phyloP scores from a whole-genome alignment of 2,329 filamentous ascomycete genomes.

The Epichloe gansuensis region DNA sequence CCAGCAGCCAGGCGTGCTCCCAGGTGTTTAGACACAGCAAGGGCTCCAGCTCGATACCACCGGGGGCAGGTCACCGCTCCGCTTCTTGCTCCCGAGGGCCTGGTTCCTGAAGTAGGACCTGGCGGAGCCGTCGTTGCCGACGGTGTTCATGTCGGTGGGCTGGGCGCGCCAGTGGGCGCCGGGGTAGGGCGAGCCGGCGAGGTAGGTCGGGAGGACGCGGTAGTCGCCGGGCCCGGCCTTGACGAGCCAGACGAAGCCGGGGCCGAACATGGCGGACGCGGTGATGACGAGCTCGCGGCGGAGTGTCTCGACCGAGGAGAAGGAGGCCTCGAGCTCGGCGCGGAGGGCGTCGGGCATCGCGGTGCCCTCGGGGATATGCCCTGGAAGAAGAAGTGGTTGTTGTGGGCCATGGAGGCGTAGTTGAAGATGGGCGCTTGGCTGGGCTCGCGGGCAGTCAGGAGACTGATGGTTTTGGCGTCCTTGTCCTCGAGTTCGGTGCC shows the following conservation, averaged over 20 bases:
- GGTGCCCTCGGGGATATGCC: slow-evolving; percentile 30
- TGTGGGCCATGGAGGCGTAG: slow-evolving; percentile 90
- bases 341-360: slow-evolving; percentile 45
- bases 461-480: slow-evolving; percentile 53
- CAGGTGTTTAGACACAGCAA: slow-evolving; percentile 90
- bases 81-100: slow-evolving; percentile 17
- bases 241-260: slow-evolving; percentile 94
- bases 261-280: slow-evolving; percentile 86
- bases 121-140: slow-evolving; percentile 27
- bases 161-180: slow-evolving; percentile 71
- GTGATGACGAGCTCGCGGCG: slow-evolving; percentile 68
- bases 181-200: slow-evolving; percentile 79
- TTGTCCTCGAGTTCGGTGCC: slow-evolving; percentile 52
- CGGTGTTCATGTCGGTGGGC: slow-evolving; percentile 57
- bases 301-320: slow-evolving; percentile 74
- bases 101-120: slow-evolving; percentile 28
- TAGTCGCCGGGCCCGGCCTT: slow-evolving; percentile 36
- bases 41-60: slow-evolving; percentile 57
- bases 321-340: slow-evolving; percentile 52
- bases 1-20: slow-evolving; percentile 84
- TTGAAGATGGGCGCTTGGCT: slow-evolving; percentile 76
- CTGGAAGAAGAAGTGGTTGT: slow-evolving; percentile 76
- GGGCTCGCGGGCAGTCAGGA: slow-evolving; percentile 69
- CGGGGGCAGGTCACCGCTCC: slow-evolving; percentile 39
- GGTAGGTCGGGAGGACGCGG: slow-evolving; percentile 77